Evolutionary conservation across 2,329 filamentous ascomycete species (phyloP), one percentile per base, ranked within the genome.

Genomic region (Didymella pinodella): DNA sequence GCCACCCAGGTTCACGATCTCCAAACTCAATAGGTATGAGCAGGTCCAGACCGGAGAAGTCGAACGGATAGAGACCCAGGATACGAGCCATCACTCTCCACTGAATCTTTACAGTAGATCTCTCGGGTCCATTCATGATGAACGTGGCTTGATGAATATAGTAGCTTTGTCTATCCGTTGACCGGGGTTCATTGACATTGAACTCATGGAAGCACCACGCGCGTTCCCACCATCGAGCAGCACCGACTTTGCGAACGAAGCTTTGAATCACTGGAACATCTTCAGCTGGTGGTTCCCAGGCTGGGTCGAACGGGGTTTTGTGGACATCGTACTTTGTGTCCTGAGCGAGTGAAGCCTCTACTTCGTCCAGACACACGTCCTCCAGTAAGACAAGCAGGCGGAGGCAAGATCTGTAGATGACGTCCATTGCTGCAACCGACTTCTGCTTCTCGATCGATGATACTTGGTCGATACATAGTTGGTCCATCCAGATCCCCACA

Each of bases 121-220:
- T 45, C 6, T n/a, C 16, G 10, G 63, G 63, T 1, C 63, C 62
- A 25, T 65, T 60, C 34, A 61, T 48, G 16, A 66, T 55, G 28
- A 66, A 66, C 7, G 61, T 65, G 7, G 64, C 64, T 8, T 65
- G 59, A 16, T 59, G 61, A 1, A 53, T 29, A 12, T 49, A 14
- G n/a, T 62, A 6, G 8, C 46, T 29, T 25, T 65, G 58, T 32
- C 64, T 57, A 32, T 50, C 48, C 46, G 8, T n/a, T 55, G 22
- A 22, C 58, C 61, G 60, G 0, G 64, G 63, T 25, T 65, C 61
- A n/a, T 66, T 60, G 6, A 64, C 51, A 29, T 34, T 62, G 40
- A 64, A 66, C 20, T 66, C 64, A 28, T 65, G 64, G 7, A 62
- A 60, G 38, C 64, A 66, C 64, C 64, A 66, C 1, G 64, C 64